These are phyloP conservation scores for Somion occarium DNA, from an alignment of 1,284 basidiomycete species.

Conservation along the genomic window DNA sequence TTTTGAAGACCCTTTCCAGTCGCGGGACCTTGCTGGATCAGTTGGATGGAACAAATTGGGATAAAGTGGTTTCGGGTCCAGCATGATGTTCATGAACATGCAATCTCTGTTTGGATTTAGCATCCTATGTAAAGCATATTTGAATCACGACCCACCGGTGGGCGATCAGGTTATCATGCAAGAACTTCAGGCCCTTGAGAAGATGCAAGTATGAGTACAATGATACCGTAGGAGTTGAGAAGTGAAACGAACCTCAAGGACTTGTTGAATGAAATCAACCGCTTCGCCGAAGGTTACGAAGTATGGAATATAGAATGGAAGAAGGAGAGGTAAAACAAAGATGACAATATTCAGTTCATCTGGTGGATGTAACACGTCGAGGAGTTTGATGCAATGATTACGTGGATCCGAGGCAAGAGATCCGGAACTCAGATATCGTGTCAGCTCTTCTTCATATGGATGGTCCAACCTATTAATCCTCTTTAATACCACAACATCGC, in stretches of 20 bases:
- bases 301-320: constrained; percentile 8
- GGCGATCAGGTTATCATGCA: constrained; percentile 26
- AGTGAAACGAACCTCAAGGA: constrained; percentile 13
- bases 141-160: constrained; percentile 7
- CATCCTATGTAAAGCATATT: constrained; percentile 8
- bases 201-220: neutral
- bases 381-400: constrained; percentile 20
- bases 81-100: constrained; percentile 33
- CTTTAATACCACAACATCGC: constrained; percentile 20
- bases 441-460: constrained; percentile 19
- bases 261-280: constrained; percentile 15
- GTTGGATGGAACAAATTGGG: constrained; percentile 26
- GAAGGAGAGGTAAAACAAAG: neutral
- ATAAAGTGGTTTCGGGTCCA: too few relatives aligned
- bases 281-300: constrained; percentile 14
- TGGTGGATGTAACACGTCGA: constrained; percentile 19
- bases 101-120: constrained; percentile 6
- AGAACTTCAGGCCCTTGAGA: constrained; percentile 30
- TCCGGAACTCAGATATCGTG: constrained; percentile 17
- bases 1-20: constrained; percentile 19
- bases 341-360: constrained; percentile 7
- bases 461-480: constrained; percentile 7
- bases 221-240: neutral
- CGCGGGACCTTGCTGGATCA: constrained; percentile 7
- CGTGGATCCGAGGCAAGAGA: constrained; percentile 7